Conservation (phyloP, 306 rosid species). For the Arachis hypogaea region DNA sequence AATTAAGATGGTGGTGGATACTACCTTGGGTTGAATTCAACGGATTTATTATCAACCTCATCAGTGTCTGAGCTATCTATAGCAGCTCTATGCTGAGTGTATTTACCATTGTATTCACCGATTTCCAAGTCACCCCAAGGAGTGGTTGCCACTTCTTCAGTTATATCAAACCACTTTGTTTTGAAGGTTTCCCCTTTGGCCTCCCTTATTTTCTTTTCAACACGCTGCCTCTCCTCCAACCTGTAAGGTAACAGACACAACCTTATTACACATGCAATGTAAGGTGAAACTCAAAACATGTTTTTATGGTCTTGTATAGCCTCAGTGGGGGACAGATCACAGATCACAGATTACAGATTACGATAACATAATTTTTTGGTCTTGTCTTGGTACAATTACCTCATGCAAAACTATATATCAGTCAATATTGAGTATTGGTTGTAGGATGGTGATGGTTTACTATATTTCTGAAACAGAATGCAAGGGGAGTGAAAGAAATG, state of each 20-base stretch:
- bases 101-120: conserved; percentile 72
- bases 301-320: background rate
- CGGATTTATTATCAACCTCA: conserved; percentile 51
- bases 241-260: conserved; percentile 39
- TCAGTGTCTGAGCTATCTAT: conserved; percentile 49
- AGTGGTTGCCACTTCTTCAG: conserved; percentile 63
- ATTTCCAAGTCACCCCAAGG: conserved; percentile 96
- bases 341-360: no score
- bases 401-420: background rate
- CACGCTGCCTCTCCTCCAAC: conserved; percentile 85
- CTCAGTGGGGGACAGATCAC: no score
- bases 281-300: background rate
- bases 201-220: conserved; percentile 71
- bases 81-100: no score
- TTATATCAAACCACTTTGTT: conserved; percentile 71
- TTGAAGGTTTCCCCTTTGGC: conserved; percentile 47
- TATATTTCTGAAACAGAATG: background rate
- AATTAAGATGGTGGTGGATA: conserved; percentile 1
- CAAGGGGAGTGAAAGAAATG: conserved; percentile 19
- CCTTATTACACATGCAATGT: background rate
- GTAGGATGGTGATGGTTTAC: background rate
- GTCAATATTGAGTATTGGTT: background rate
- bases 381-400: no score
- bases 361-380: no score
- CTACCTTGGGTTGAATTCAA: conserved; percentile 87